Percentiles rank a stretch among this genome's conserved stretches.
Evolutionary conservation across 2,329 filamentous ascomycete species (phyloP).

Genomic region (Thelonectria blattea): DNA sequence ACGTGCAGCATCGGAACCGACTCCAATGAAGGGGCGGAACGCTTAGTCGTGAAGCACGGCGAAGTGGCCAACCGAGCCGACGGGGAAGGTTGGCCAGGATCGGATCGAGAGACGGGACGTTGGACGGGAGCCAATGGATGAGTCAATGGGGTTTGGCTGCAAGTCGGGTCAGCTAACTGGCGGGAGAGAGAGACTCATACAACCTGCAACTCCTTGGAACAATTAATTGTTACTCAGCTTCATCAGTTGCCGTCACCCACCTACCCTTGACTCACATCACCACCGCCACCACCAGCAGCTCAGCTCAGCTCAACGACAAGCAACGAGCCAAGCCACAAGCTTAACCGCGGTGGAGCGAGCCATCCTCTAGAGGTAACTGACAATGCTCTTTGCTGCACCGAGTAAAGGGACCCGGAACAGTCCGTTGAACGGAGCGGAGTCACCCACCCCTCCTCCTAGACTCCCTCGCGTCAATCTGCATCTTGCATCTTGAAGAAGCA

Average conservation of each 20-base stretch:
- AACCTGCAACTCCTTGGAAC: no score
- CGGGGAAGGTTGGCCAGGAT: not conserved
- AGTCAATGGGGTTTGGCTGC: no score
- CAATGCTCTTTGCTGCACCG: slow-evolving; percentile 2
- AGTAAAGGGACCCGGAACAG: slow-evolving; percentile 11
- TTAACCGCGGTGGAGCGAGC: slow-evolving; percentile 2
- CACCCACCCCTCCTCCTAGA: not conserved
- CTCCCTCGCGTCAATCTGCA: slow-evolving; percentile 7
- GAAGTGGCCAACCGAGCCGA: not conserved
- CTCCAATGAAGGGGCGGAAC: not conserved
- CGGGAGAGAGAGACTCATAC: no score
- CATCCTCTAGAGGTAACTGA: slow-evolving; percentile 22
- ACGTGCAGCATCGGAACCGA: not conserved
- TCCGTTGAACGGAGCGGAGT: slow-evolving; percentile 14
- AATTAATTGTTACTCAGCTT: no score
- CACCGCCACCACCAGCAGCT: no score
- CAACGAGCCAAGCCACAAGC: slow-evolving; percentile 12
- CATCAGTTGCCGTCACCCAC: no score
- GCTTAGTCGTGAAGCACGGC: not conserved
- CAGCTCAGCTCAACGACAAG: not conserved
- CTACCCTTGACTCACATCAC: not conserved
- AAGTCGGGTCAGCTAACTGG: no score
- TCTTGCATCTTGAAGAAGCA: slow-evolving; percentile 1
- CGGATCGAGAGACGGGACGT: not conserved
- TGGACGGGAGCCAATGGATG: not conserved